Base-by-base conservation (phyloP, 257 asterid species). In the Coffea canephora region DNA sequence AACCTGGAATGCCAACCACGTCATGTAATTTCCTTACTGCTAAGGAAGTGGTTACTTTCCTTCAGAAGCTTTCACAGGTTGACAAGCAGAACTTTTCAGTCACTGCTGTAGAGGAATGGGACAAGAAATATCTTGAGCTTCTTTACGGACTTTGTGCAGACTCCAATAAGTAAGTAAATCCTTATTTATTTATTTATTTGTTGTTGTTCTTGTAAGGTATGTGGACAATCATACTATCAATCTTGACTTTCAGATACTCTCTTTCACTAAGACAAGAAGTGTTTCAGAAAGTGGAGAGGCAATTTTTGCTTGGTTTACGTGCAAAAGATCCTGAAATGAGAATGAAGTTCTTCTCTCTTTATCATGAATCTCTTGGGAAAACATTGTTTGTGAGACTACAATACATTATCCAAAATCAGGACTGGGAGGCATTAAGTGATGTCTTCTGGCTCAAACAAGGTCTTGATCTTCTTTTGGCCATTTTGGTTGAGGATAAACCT, bases 371-470 rank as follows among this genome's bases (percentile, higher is more conserved):
- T 75, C 94, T 96, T 12, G 98, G 92, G 83, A 94, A 94, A 85
- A 88, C 97, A 70, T 79, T 96, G 90, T 96, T 96, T 87, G 85
- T 85, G 69, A 91, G 99, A 87, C 90, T 96, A 86, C 98, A 96
- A 84, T 96, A 94, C 81, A 92, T 96, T 82, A 94, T 96, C 85
- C 98, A 96, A 80, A 68, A 82, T 84, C 99, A 96, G 92, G 98
- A 94, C 80, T 96, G 99, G 99, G 97, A 92, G 88, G 97, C 99
- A 82, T 79, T 96, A 82, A 92, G 97, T 84, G 99, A 96, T 87
- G 97, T 92, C 46, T 96, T 96, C 84, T 96, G 99, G 99, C 97
- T 96, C 77, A 96, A 96, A 81, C 99, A 96, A 89, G 99, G 99
- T 52, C 99, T 96, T 86, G 99, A 96, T 87, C 98, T 96, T 81